Evolutionary conservation across 768 basidiomycete species (phyloP).

Genomic region (Lactarius hengduanensis): DNA sequence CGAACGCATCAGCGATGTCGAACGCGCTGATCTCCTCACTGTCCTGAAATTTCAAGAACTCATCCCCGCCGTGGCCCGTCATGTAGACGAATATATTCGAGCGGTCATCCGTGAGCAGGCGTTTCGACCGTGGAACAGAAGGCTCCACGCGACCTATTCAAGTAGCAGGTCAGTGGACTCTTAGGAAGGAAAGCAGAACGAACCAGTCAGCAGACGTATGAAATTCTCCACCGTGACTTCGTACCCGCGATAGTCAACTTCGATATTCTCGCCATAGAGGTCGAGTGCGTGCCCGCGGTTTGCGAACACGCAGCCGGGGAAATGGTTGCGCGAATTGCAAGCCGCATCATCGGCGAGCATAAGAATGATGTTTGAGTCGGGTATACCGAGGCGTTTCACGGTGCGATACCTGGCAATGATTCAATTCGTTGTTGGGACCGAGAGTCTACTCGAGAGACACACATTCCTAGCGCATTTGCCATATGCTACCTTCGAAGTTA

Average conservation of each 20-base stretch:
- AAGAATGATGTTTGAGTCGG: constrained; percentile 97
- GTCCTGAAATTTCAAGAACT: constrained; percentile 99
- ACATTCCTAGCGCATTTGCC: constrained; percentile 98
- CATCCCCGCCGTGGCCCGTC: constrained; percentile 98
- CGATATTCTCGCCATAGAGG: constrained; percentile 93
- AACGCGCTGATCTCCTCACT: constrained; percentile 97
- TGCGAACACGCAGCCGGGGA: constrained; percentile 91
- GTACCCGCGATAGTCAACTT: constrained; percentile 97
- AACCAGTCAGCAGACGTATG: constrained; percentile 87
- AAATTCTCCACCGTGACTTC: constrained; percentile 98
- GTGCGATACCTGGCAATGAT: constrained; percentile 79
- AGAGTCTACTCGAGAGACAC: constrained; percentile 11
- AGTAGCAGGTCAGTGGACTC: neutral
- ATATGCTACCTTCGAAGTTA: constrained; percentile 66
- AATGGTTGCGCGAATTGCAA: constrained; percentile 89
- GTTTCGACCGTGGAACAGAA: constrained; percentile 87
- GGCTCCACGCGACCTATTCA: constrained; percentile 76
- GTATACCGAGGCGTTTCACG: constrained; percentile 95
- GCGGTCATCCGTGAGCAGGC: constrained; percentile 83
- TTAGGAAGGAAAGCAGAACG: constrained; percentile 30
- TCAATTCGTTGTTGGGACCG: neutral
- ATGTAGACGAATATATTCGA: constrained; percentile 98
- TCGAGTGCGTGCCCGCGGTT: constrained; percentile 79
- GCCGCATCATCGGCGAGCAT: constrained; percentile 98
- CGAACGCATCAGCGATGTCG: constrained; percentile 97